These are phyloP conservation scores for Salix exigua DNA, from an alignment of 345 rosid species.

Conservation along the genomic window DNA sequence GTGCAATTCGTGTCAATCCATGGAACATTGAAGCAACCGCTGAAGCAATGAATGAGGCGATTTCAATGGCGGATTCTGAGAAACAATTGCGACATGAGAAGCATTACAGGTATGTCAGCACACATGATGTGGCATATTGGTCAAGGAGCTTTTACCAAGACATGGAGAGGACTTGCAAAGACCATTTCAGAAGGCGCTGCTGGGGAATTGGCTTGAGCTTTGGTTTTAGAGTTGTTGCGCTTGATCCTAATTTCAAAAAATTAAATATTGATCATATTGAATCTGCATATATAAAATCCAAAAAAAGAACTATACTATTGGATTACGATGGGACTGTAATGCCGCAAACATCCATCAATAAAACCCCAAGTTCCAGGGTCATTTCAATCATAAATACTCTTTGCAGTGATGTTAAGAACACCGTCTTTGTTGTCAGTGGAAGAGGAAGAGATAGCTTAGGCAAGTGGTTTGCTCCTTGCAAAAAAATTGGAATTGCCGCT, in stretches of 20 bases:
- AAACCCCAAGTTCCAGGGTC: conserved; percentile 48
- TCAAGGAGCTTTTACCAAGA: conserved; percentile 69
- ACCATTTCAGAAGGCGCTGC: conserved; percentile 63
- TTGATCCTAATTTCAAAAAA: conserved; percentile 66
- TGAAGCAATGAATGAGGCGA: conserved; percentile 73
- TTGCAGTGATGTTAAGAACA: conserved; percentile 50
- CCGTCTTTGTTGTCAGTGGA: conserved; percentile 65
- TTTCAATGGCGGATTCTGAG: conserved; percentile 56
- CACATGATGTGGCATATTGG: conserved; percentile 79
- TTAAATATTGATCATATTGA: conserved; percentile 50
- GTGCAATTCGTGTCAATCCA: conserved; percentile 70
- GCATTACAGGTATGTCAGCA: conserved; percentile 75
- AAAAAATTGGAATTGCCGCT: conserved; percentile 62
- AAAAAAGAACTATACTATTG: conserved; percentile 56
- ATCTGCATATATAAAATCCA: conserved; percentile 51
- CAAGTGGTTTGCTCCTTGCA: conserved; percentile 62
- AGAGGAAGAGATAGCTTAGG: conserved; percentile 62
- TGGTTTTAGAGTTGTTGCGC: conserved; percentile 72
- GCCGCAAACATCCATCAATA: conserved; percentile 67
- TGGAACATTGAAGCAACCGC: conserved; percentile 70
- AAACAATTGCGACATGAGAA: conserved; percentile 88
- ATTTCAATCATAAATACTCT: conserved; percentile 50
- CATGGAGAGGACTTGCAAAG: conserved; percentile 67
- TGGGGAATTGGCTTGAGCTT: conserved; percentile 78
- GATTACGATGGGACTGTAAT: conserved; percentile 76